A percentile compares a stretch with the other conserved stretches of the same genome.
phyloP scores from a whole-genome alignment of 257 asterid species.

The Ballota nigra region DNA sequence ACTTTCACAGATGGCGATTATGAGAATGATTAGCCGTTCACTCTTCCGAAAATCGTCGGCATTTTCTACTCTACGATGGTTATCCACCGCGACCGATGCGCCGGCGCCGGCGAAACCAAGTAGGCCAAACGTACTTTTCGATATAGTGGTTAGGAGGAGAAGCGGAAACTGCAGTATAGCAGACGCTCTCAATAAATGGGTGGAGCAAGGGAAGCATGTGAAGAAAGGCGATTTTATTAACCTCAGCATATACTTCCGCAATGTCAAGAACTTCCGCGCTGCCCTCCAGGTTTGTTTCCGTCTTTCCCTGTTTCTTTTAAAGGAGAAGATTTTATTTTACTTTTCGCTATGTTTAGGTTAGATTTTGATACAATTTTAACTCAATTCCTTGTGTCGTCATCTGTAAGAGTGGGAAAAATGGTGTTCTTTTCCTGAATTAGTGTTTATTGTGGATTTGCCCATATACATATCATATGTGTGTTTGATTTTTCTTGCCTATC shows the following conservation, averaged over 20 bases:
- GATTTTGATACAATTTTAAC: background rate
- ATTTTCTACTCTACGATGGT: slow-evolving; percentile 27
- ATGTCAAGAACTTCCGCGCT: slow-evolving; percentile 28
- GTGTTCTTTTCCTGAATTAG: background rate
- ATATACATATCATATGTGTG: background rate
- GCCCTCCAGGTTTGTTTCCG: slow-evolving; percentile 57
- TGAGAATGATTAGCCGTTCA: slow-evolving; percentile 31
- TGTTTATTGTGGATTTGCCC: background rate
- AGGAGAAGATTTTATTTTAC: background rate
- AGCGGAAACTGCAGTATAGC: slow-evolving; percentile 26
- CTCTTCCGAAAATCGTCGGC: slow-evolving; percentile 23
- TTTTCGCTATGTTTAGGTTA: background rate
- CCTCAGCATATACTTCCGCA: slow-evolving; percentile 43
- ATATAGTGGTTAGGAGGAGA: slow-evolving; percentile 28
- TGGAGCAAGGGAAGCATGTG: slow-evolving; percentile 24
- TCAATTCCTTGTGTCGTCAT: background rate
- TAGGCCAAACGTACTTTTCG: slow-evolving; percentile 24
- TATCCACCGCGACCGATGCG: slow-evolving; percentile 33
- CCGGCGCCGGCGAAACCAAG: slow-evolving; percentile 14
- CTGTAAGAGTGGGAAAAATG: background rate
- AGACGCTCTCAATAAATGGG: slow-evolving; percentile 43
- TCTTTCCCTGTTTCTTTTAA: background rate
- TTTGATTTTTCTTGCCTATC: background rate
- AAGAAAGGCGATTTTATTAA: slow-evolving; percentile 25
- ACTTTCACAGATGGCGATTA: slow-evolving; percentile 25